Evolutionary conservation across 192 early-diverging fungal genomes (phyloP), one percentile per base, ranked within the genome.

Genomic region (Backusella circina): DNA sequence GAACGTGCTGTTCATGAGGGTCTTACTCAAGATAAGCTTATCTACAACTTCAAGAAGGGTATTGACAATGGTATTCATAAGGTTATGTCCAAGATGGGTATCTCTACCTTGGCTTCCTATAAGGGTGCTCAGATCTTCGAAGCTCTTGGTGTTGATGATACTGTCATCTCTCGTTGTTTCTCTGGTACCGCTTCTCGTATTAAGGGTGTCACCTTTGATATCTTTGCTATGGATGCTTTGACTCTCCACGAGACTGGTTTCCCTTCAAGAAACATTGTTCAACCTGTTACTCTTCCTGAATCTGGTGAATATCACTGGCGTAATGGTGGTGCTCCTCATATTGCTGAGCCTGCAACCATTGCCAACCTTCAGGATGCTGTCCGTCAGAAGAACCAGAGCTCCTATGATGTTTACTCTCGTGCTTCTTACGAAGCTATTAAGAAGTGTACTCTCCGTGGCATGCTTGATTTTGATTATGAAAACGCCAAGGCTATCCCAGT

Each of bases 1-100:
- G 95, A 98, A 79, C 82, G 84, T 70, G 88, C 90, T 21, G 83
- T 97, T 2, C 84, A 90, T 51, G 79, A 85, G 16, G 87, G 89
- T 7, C 75, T 93, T 33, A 79, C 91, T 16, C 86, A 87, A 5
- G 90, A 91, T 9, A 83, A 93, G 80, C 84, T 97, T 23, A 82
- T 95, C 65, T 84, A 84, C 80, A 96, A 95, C 86, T 99, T 89
- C 86, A 89, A 92, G 73, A 90, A 93, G 80, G 96, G 94, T 1
- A 85, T 91, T 33, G 94, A 96, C 79, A 94, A 99, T 83, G 98
- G 98, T 81, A 95, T 98, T 80, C 87, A 91, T 57, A 99, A 99
- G 85, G 96, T 99, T 70, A 99, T 98, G 97, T 98, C 97, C 78
- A 99, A 99, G 89, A 99, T 99, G 98, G 98, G 98, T 72, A 97